Evolutionary conservation across 2,329 filamentous ascomycete species (phyloP).

Genomic region (Thielaviopsis populi): DNA sequence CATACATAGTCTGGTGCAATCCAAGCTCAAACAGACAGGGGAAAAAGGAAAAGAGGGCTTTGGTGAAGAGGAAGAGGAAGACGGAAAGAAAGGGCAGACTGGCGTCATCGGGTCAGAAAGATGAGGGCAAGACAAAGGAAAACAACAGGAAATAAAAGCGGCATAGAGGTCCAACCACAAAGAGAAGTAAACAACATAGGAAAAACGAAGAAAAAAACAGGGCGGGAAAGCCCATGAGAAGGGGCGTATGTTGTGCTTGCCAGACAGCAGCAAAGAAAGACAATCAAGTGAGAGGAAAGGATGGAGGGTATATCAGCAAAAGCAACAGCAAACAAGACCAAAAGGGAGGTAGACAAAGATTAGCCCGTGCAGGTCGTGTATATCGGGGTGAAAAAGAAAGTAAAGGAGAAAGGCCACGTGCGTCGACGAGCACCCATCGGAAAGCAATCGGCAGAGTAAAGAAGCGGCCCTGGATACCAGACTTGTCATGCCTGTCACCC

Average conservation of each 20-base stretch:
- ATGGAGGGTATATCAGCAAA: conserved; percentile 7
- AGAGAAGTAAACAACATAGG: not conserved
- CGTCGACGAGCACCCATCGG: not conserved
- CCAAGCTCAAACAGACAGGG: not conserved
- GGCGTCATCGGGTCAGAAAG: not conserved
- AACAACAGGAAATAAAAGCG: not conserved
- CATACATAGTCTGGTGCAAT: not conserved
- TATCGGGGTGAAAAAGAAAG: not conserved
- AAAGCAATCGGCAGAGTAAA: not conserved
- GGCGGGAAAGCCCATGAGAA: not conserved
- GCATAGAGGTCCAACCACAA: not conserved
- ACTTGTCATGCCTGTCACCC: too few relatives aligned
- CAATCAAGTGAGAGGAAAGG: not conserved
- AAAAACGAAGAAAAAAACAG: not conserved
- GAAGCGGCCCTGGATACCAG: not conserved
- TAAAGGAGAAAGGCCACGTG: not conserved
- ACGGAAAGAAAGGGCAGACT: not conserved
- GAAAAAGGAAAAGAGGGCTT: not conserved
- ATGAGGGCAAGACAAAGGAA: not conserved
- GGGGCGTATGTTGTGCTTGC: not conserved
- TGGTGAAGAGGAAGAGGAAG: not conserved
- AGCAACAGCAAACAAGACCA: conserved; percentile 1
- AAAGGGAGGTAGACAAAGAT: not conserved
- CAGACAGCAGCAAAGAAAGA: not conserved
- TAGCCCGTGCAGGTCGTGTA: not conserved